These are phyloP conservation scores for Cercospora canescens DNA, from an alignment of 2,329 filamentous ascomycete species.

Conservation along the genomic window DNA sequence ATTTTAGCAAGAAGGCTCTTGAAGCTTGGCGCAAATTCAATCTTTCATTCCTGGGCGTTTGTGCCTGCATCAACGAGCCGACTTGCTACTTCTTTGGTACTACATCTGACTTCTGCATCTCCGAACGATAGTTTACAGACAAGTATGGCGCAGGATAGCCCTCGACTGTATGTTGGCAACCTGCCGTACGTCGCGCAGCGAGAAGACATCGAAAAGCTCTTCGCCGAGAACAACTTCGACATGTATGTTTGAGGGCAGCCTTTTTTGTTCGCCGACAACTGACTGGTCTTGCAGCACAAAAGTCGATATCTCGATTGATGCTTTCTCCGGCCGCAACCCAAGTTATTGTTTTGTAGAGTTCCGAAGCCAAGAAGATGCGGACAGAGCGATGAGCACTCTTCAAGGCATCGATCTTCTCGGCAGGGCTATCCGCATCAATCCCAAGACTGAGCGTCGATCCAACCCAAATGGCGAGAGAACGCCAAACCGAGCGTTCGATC, in stretches of 20 bases:
- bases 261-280: neutral
- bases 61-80: conserved; percentile 5
- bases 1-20: conserved; percentile 6
- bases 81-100: neutral
- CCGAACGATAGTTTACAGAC: neutral
- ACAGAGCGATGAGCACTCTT: conserved; percentile 58
- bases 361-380: conserved; percentile 56
- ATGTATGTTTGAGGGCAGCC: conserved; percentile 28
- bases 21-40: conserved; percentile 5
- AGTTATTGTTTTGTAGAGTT: conserved; percentile 77
- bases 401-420: conserved; percentile 57
- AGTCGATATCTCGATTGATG: conserved; percentile 69
- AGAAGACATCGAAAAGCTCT: conserved; percentile 52
- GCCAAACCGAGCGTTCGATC: neutral
- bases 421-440: conserved; percentile 62
- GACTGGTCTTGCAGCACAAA: conserved; percentile 46
- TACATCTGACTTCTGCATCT: neutral
- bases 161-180: conserved; percentile 54
- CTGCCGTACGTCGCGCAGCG: conserved; percentile 56
- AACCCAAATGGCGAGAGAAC: neutral
- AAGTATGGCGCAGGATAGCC: conserved; percentile 4
- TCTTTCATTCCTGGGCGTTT: neutral
- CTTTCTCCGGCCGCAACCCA: conserved; percentile 67
- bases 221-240: conserved; percentile 42
- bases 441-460: conserved; percentile 22